phyloP scores from a whole-genome alignment of 371 early-diverging fungal genomes.

The Apophysomyces variabilis region DNA sequence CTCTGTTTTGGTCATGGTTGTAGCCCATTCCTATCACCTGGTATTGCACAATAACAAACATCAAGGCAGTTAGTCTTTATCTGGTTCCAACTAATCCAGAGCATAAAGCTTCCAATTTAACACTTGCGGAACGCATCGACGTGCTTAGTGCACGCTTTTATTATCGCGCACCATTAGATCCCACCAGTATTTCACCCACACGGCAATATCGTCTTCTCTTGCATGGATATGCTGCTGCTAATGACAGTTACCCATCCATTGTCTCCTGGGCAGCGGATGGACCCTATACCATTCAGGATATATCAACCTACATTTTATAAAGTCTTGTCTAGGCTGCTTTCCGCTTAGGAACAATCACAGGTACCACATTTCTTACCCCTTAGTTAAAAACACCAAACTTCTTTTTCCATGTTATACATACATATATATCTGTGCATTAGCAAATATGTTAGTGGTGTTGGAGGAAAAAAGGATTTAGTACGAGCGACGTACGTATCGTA shows the following conservation, averaged over 20 bases:
- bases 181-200: background rate
- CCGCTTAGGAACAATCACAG: too few relatives aligned
- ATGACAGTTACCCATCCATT: constrained; percentile 2
- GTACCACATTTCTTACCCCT: too few relatives aligned
- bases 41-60: constrained; percentile 16
- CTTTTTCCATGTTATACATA: too few relatives aligned
- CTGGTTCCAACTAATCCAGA: constrained; percentile 15
- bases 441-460: too few relatives aligned
- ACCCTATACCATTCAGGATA: constrained; percentile 13
- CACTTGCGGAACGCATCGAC: constrained; percentile 10
- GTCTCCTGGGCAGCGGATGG: constrained; percentile 20
- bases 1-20: background rate
- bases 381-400: too few relatives aligned
- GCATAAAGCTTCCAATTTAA: background rate
- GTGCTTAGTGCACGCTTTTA: constrained; percentile 18
- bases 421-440: too few relatives aligned
- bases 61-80: constrained; percentile 8
- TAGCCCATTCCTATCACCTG: constrained; percentile 21
- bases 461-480: too few relatives aligned
- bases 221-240: constrained; percentile 14
- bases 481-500: too few relatives aligned
- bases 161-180: constrained; percentile 1
- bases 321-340: too few relatives aligned
- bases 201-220: constrained; percentile 15
- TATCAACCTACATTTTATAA: too few relatives aligned